These are phyloP conservation scores for Malbranchea zuffiana DNA, from an alignment of 2,329 filamentous ascomycete genomes.

Conservation along the genomic window DNA sequence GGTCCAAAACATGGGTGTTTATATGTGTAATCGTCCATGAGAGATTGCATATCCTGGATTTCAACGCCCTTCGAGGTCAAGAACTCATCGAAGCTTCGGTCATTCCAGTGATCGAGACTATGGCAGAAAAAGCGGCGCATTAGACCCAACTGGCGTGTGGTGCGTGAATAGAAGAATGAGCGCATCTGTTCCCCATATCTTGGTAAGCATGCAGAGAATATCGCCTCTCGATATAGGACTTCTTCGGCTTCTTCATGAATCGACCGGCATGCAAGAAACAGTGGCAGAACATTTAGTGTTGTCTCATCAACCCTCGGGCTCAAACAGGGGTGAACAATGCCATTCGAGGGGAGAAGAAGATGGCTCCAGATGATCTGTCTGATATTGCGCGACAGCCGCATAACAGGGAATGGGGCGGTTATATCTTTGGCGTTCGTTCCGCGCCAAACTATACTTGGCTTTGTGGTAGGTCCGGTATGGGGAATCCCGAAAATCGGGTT, in stretches of 20 bases:
- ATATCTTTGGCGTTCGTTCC: background rate
- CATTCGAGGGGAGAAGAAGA: background rate
- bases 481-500: background rate
- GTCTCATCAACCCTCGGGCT: background rate
- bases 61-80: background rate
- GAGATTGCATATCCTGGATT: slow-evolving; percentile 3
- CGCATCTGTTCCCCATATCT: slow-evolving; percentile 3
- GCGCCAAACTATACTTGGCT: background rate
- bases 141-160: slow-evolving; percentile 2
- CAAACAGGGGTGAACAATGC: slow-evolving; percentile 1
- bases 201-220: slow-evolving; percentile 4
- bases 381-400: background rate
- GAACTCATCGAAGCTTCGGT: slow-evolving; percentile 2
- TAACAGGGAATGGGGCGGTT: background rate
- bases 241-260: slow-evolving; percentile 1
- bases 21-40: background rate
- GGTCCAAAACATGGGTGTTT: slow-evolving; percentile 5
- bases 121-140: slow-evolving; percentile 4
- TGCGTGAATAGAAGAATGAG: slow-evolving; percentile 3
- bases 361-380: slow-evolving; percentile 2
- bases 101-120: slow-evolving; percentile 3
- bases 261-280: slow-evolving; percentile 1
- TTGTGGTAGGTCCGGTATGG: background rate
- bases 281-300: slow-evolving; percentile 1
- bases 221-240: slow-evolving; percentile 3